phyloP scores from a whole-genome alignment of 768 basidiomycete species.

The Lactarius deliciosus region DNA sequence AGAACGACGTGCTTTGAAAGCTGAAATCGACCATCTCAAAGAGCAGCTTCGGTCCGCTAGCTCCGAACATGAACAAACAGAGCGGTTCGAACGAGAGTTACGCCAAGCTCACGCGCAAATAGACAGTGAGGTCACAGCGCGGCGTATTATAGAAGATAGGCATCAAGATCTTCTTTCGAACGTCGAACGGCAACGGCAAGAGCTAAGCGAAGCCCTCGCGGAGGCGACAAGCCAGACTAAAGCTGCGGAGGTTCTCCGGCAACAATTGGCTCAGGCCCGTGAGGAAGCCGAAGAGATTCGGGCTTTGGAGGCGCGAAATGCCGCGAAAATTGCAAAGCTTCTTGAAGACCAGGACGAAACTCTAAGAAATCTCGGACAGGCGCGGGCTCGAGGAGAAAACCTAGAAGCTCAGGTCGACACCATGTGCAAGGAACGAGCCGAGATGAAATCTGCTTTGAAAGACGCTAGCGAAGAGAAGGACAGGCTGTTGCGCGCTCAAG shows the following conservation, averaged over 20 bases:
- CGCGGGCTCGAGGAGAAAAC: conserved; percentile 70
- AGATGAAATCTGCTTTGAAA: conserved; percentile 64
- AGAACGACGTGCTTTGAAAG: conserved; percentile 53
- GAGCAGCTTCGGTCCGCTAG: conserved; percentile 44
- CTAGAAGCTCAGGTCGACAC: conserved; percentile 72
- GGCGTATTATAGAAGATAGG: conserved; percentile 63
- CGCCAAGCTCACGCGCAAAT: conserved; percentile 59
- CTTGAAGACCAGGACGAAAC: conserved; percentile 76
- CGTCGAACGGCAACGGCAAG: conserved; percentile 53
- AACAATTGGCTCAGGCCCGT: conserved; percentile 60
- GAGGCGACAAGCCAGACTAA: conserved; percentile 69
- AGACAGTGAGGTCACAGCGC: conserved; percentile 60
- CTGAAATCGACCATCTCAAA: conserved; percentile 57
- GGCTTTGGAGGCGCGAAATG: conserved; percentile 60
- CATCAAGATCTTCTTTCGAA: conserved; percentile 57
- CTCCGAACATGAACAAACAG: conserved; percentile 52
- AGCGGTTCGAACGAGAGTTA: conserved; percentile 62
- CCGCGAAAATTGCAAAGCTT: conserved; percentile 59
- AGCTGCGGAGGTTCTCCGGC: conserved; percentile 55
- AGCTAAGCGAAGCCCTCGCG: conserved; percentile 56
- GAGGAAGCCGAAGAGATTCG: conserved; percentile 69
- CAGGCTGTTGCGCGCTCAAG: conserved; percentile 66
- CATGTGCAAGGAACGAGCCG: conserved; percentile 68
- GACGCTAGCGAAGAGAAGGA: conserved; percentile 80
- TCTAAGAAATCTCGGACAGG: conserved; percentile 70